A percentile compares a stretch with the other conserved stretches of the same genome.
phyloP scores from a whole-genome alignment of 495 filamentous ascomycete genomes.

The Aspergillus ostianus region DNA sequence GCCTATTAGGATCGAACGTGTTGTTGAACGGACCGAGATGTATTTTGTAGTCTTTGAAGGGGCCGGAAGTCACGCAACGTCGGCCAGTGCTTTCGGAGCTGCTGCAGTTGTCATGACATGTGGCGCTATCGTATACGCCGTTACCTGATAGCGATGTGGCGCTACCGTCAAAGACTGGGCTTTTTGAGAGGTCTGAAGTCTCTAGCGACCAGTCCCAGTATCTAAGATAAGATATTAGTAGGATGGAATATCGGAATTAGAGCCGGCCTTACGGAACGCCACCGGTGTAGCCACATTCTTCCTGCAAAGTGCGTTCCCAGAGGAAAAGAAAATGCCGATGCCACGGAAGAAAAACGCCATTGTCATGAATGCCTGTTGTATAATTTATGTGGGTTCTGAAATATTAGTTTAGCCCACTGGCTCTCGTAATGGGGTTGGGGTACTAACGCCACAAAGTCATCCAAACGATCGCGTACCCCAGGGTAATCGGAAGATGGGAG shows the following conservation, averaged over 20 bases:
- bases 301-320: constrained; percentile 61
- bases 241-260: not conserved
- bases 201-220: constrained; percentile 55
- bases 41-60: constrained; percentile 48
- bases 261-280: constrained; percentile 33
- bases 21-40: constrained; percentile 50
- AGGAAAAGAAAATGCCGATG: constrained; percentile 61
- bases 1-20: constrained; percentile 24
- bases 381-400: constrained; percentile 43
- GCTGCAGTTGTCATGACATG: constrained; percentile 13
- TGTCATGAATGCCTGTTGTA: constrained; percentile 36
- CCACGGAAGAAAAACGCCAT: constrained; percentile 58
- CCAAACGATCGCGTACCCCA: constrained; percentile 48
- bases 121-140: constrained; percentile 33
- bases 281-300: constrained; percentile 67
- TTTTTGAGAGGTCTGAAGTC: constrained; percentile 31
- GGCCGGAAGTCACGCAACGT: constrained; percentile 60
- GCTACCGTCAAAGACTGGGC: constrained; percentile 48
- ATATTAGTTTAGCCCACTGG: too few relatives aligned
- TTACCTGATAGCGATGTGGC: constrained; percentile 45
- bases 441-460: constrained; percentile 56
- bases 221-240: constrained; percentile 22
- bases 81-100: constrained; percentile 55
- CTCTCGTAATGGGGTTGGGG: too few relatives aligned
- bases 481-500: constrained; percentile 42